Evolutionary conservation across 2,329 filamentous ascomycete genomes (phyloP).

Genomic region (Madurella fahalii): DNA sequence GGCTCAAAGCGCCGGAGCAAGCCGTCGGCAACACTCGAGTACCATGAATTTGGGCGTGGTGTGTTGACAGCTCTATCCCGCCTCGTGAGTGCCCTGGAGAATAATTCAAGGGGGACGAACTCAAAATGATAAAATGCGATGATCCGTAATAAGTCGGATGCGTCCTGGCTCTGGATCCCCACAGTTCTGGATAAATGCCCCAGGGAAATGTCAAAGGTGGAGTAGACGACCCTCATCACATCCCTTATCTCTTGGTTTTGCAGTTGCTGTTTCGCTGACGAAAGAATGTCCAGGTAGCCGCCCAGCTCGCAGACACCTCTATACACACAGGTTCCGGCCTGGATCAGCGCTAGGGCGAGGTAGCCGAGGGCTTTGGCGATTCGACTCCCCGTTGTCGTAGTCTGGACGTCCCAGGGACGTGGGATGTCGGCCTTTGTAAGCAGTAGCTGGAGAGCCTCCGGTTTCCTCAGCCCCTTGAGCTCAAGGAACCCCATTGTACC

Average conservation of each 20-base stretch:
- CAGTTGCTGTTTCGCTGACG: not conserved
- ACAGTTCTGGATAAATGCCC: not conserved
- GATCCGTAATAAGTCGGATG: slow-evolving; percentile 10
- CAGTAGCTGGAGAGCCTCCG: slow-evolving; percentile 13
- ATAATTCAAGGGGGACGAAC: slow-evolving; percentile 11
- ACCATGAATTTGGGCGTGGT: not conserved
- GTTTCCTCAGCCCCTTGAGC: slow-evolving; percentile 11
- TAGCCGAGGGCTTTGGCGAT: slow-evolving; percentile 12
- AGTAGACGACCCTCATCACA: slow-evolving; percentile 10
- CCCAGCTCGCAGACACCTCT: slow-evolving; percentile 12
- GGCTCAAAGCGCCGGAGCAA: slow-evolving; percentile 3
- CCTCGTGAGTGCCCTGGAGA: slow-evolving; percentile 4
- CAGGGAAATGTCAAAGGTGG: slow-evolving; percentile 13
- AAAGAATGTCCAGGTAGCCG: slow-evolving; percentile 11
- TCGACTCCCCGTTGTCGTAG: not conserved
- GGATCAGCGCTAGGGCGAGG: slow-evolving; percentile 13
- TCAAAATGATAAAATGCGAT: slow-evolving; percentile 13
- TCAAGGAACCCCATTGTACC: slow-evolving; percentile 10
- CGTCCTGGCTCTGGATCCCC: slow-evolving; percentile 2
- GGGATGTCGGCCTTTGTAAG: slow-evolving; percentile 13
- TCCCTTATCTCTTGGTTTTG: not conserved
- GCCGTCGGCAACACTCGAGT: not conserved
- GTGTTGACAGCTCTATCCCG: not conserved
- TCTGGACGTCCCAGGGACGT: slow-evolving; percentile 7
- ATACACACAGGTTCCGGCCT: slow-evolving; percentile 15